These are phyloP conservation scores for Tetracladium marchalianum DNA, from an alignment of 495 filamentous ascomycete genomes.

Conservation along the genomic window DNA sequence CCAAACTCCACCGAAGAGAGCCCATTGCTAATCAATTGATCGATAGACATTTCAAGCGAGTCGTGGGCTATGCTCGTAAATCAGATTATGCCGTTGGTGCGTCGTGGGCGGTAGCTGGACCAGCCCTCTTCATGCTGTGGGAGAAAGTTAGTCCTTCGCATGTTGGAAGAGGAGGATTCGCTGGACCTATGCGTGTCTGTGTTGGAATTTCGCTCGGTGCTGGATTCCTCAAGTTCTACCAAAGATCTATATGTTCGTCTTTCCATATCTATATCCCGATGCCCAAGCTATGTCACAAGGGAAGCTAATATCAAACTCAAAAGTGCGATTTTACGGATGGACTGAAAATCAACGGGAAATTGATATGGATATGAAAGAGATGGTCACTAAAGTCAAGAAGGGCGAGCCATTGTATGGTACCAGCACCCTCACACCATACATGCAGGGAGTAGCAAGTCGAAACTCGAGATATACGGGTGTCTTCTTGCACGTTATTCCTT, in stretches of 20 bases:
- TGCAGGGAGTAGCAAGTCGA: conserved; percentile 86
- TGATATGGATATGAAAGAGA: conserved; percentile 95
- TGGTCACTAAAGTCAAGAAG: conserved; percentile 88
- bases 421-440: conserved; percentile 65
- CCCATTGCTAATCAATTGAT: conserved; percentile 2
- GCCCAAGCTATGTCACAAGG: no score
- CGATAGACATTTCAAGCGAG: conserved; percentile 77
- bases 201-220: conserved; percentile 60
- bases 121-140: conserved; percentile 62
- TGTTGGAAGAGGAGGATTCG: conserved; percentile 69
- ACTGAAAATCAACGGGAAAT: conserved; percentile 83
- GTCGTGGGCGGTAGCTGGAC: conserved; percentile 54
- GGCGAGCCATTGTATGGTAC: conserved; percentile 86
- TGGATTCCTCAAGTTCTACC: conserved; percentile 73
- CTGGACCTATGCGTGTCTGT: conserved; percentile 70
- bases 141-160: conserved; percentile 75
- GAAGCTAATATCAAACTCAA: conserved; percentile 3
- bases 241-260: conserved; percentile 39
- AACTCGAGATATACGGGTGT: conserved; percentile 86
- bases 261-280: no score
- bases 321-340: conserved; percentile 89
- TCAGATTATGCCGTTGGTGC: conserved; percentile 70
- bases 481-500: conserved; percentile 75
- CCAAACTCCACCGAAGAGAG: conserved; percentile 1
- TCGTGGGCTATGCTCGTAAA: conserved; percentile 72